phyloP scores from a whole-genome alignment of 1,284 basidiomycete genomes.

The Apiotrichum domesticum region DNA sequence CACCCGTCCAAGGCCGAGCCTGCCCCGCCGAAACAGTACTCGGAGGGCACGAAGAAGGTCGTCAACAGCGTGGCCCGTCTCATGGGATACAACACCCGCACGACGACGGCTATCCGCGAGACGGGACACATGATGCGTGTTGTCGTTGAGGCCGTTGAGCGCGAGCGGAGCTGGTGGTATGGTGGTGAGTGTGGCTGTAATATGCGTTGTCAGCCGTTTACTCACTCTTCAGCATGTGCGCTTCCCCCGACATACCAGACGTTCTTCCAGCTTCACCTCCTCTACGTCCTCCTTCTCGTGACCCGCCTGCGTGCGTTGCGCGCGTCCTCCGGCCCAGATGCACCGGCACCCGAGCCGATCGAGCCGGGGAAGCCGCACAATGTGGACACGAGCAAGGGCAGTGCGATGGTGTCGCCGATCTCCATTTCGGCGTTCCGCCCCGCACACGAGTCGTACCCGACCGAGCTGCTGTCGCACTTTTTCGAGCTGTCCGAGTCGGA shows the following conservation, averaged over 20 bases:
- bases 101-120: constrained; percentile 52
- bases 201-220: background rate
- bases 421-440: constrained; percentile 19
- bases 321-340: constrained; percentile 51
- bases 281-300: constrained; percentile 87
- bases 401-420: background rate
- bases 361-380: constrained; percentile 15
- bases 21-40: constrained; percentile 20
- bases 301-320: constrained; percentile 76
- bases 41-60: constrained; percentile 31
- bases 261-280: constrained; percentile 92
- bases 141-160: constrained; percentile 49
- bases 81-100: constrained; percentile 53
- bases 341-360: constrained; percentile 38
- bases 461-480: constrained; percentile 84
- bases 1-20: constrained; percentile 7
- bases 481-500: constrained; percentile 92
- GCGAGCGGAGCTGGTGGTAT: constrained; percentile 49
- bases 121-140: constrained; percentile 53
- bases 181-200: constrained; percentile 29
- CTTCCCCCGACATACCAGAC: constrained; percentile 93
- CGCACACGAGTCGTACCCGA: constrained; percentile 35
- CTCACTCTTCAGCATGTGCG: constrained; percentile 59
- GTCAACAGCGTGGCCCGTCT: constrained; percentile 47
- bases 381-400: constrained; percentile 5